These are phyloP conservation scores for Neurospora tetraspora DNA, from an alignment of 495 filamentous ascomycete species.

Conservation along the genomic window DNA sequence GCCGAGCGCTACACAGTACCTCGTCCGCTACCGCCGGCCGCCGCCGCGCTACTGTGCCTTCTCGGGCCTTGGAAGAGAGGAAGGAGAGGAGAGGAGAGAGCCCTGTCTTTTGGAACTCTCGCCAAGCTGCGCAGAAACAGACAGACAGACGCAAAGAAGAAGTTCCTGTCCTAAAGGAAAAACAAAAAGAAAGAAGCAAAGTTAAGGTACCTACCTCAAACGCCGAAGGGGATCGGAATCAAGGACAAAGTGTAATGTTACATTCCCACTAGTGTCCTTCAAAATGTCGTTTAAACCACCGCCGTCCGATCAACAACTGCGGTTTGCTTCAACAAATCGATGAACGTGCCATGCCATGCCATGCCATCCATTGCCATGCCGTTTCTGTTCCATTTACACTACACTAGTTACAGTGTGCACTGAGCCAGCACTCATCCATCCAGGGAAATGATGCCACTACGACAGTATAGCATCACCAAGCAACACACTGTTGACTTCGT, in stretches of 20 bases:
- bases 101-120: neutral
- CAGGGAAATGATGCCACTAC: neutral
- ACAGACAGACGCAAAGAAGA: neutral
- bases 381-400: neutral
- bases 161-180: neutral
- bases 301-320: neutral
- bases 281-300: neutral
- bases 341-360: neutral
- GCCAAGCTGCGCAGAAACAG: neutral
- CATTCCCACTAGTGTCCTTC: neutral
- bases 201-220: too few species aligned
- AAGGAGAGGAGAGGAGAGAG: neutral
- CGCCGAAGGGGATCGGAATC: neutral
- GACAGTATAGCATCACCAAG: neutral
- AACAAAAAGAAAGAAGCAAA: neutral
- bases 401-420: neutral
- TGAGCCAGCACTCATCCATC: neutral
- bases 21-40: neutral
- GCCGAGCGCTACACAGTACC: neutral
- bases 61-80: neutral
- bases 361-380: neutral
- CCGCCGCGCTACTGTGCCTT: neutral
- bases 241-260: neutral
- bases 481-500: neutral
- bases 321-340: neutral